Base-by-base conservation (phyloP, 768 basidiomycete species). In the Gymnopilus junonius region DNA sequence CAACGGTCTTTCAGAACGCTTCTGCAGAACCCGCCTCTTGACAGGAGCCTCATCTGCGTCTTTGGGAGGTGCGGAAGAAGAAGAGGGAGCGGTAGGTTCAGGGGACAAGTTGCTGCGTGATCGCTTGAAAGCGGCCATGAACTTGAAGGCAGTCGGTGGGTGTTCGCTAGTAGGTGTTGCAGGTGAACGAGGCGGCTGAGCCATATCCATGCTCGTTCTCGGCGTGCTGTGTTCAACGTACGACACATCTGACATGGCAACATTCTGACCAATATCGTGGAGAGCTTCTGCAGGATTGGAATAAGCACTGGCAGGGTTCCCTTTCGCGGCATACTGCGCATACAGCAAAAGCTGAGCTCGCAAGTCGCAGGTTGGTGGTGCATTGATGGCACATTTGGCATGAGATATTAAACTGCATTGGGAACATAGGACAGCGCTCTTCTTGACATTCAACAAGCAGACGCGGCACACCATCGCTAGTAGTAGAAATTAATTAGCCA, bases 321-420 rank as follows among this genome's bases (percentile, higher is more conserved):
- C 86, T 63, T 84, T 84, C 74, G 90, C 89, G 21, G 92, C 90
- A 68, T 92, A 91, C 63, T 92, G 88, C 0, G 91, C 90, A 65
- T 91, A 91, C 50, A 87, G 75, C 46, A 94, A 77, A n/a, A 94
- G 82, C 70, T 93, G 92, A 1, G 91, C 85, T 60, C 91, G 90
- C 42, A 94, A 82, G 70, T 94, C 91, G 69, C 93, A 95, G 2
- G 89, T 92, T 4, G 89, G 88, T 8, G 92, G 87, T 1, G 93
- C 90, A 63, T 89, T 87, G 35, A 75, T 68, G 0, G 87, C 85
- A 67, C 94, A 95, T 71, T 89, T 90, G 23, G 87, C 78, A 74
- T 98, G 96, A 25, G 90, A 87, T 64, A 98, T 92, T 63, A 98
- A 85, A 67, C 90, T 94, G 78, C 96, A 98, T 65, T 89, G 88